These are phyloP conservation scores for Orbilia oligospora DNA, from an alignment of 2,329 filamentous ascomycete species.

Conservation along the genomic window DNA sequence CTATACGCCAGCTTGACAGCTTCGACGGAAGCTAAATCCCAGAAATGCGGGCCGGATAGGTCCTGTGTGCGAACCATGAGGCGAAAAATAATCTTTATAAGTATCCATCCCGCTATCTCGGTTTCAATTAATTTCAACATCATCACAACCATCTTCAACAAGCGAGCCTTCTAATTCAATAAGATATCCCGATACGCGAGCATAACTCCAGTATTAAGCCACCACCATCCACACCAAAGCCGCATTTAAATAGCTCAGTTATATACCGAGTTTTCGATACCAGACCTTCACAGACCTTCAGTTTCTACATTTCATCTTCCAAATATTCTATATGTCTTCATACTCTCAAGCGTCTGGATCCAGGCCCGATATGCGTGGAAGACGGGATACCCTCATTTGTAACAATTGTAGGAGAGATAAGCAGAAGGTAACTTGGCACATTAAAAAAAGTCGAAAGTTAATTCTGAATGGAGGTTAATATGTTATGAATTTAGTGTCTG, in stretches of 20 bases:
- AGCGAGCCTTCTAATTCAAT: slow-evolving; percentile 14
- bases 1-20: slow-evolving; percentile 55
- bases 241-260: slow-evolving; percentile 11
- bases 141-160: slow-evolving; percentile 31
- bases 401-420: slow-evolving; percentile 58
- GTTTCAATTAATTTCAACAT: slow-evolving; percentile 41
- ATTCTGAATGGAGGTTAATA: not conserved
- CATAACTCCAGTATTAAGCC: not conserved
- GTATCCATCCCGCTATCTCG: slow-evolving; percentile 52
- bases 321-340: slow-evolving; percentile 12
- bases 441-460: not conserved
- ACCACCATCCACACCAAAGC: slow-evolving; percentile 2
- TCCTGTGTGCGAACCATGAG: slow-evolving; percentile 54
- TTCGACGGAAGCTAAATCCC: slow-evolving; percentile 58
- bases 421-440: slow-evolving; percentile 45
- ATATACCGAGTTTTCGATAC: slow-evolving; percentile 2
- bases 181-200: slow-evolving; percentile 12
- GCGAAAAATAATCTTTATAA: slow-evolving; percentile 45
- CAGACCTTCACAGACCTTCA: not conserved
- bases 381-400: slow-evolving; percentile 50
- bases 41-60: slow-evolving; percentile 43
- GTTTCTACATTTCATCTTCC: not conserved
- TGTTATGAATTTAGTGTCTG: slow-evolving; percentile 21
- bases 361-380: slow-evolving; percentile 48
- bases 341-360: slow-evolving; percentile 37